Conservation (phyloP, 192 early-diverging fungal genomes). For the Phycomyces blakesleeanus region DNA sequence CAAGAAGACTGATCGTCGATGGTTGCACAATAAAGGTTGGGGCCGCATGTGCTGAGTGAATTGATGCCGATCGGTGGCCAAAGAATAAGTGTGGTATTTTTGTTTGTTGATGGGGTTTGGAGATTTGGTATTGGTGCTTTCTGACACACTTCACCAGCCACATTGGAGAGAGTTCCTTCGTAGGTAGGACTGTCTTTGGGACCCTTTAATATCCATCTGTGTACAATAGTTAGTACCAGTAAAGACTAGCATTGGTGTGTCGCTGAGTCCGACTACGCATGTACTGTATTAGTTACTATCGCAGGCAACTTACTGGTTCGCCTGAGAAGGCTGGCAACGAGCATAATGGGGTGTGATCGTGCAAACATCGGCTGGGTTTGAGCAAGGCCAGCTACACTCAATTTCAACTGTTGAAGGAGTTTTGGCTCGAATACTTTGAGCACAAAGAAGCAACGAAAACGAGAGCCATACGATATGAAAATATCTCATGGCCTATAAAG, state of each 20-base stretch:
- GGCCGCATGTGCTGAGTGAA: neutral
- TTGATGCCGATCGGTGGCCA: neutral
- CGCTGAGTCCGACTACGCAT: too few relatives aligned
- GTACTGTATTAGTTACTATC: too few relatives aligned
- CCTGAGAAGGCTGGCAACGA: neutral
- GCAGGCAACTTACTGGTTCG: conserved; percentile 4
- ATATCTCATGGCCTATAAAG: neutral
- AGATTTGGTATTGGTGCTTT: conserved; percentile 1
- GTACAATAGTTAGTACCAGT: neutral
- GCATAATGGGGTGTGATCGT: neutral
- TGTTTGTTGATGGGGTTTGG: neutral
- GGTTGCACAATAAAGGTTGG: neutral
- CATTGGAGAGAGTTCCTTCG: neutral
- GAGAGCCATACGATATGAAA: neutral
- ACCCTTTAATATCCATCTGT: neutral
- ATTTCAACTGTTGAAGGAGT: conserved; percentile 1
- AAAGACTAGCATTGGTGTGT: too few relatives aligned
- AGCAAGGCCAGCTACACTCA: conserved; percentile 26
- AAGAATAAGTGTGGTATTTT: neutral
- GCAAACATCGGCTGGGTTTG: conserved; percentile 2
- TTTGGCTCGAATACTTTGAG: neutral
- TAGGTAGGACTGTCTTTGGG: neutral
- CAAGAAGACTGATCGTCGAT: neutral
- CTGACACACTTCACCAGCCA: neutral
- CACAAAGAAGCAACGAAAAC: neutral